Conservation (phyloP, 768 basidiomycete genomes). For the Sarcodon aspratus region DNA sequence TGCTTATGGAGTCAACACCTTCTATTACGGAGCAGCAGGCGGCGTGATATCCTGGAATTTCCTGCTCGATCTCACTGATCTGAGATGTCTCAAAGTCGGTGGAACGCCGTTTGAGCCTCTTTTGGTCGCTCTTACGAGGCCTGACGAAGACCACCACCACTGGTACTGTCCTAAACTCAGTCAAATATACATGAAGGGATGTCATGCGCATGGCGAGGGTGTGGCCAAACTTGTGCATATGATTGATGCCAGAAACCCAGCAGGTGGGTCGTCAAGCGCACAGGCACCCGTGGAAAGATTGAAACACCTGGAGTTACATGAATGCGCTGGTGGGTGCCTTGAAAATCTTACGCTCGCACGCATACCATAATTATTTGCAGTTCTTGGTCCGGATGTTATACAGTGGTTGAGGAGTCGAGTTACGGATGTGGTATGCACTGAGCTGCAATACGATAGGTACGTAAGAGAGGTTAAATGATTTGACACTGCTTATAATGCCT, state of each 20-base stretch:
- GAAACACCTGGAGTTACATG: slow-evolving; percentile 48
- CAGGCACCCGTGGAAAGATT: slow-evolving; percentile 36
- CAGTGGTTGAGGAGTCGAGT: slow-evolving; percentile 55
- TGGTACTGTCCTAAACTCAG: slow-evolving; percentile 60
- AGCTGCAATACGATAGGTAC: slow-evolving; percentile 39
- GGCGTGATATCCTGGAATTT: slow-evolving; percentile 60
- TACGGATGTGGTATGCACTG: slow-evolving; percentile 49
- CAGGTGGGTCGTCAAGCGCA: slow-evolving; percentile 18
- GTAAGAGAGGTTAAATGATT: neutral
- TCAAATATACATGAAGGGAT: slow-evolving; percentile 48
- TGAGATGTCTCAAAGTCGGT: slow-evolving; percentile 52
- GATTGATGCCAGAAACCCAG: slow-evolving; percentile 63
- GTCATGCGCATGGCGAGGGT: slow-evolving; percentile 54
- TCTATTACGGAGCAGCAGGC: slow-evolving; percentile 50
- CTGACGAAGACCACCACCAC: slow-evolving; percentile 44
- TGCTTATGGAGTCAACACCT: slow-evolving; percentile 36
- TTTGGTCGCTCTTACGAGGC: slow-evolving; percentile 41
- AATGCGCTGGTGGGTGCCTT: slow-evolving; percentile 25
- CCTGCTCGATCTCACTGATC: slow-evolving; percentile 42
- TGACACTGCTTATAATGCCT: neutral
- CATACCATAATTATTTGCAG: slow-evolving; percentile 13
- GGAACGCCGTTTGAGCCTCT: slow-evolving; percentile 57
- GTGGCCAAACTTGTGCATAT: slow-evolving; percentile 60
- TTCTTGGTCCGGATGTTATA: slow-evolving; percentile 57
- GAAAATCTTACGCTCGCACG: too few species aligned